Evolutionary conservation across 169 alveolate species (phyloP).

Genomic region (Cryptosporidium ubiquitum): DNA sequence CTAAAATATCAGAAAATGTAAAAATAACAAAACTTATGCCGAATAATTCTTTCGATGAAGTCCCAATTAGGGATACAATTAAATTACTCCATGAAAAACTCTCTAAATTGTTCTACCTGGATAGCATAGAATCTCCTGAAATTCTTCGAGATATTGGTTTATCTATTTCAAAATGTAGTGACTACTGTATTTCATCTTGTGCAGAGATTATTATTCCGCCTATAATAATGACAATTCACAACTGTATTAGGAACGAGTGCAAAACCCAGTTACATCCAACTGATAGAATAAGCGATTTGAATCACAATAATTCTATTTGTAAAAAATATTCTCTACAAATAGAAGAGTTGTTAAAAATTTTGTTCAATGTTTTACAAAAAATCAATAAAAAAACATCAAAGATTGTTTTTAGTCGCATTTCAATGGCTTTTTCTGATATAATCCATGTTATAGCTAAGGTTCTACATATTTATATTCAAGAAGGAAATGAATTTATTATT

Average conservation of each 20-base stretch:
- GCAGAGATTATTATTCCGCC: conserved; percentile 52
- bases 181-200: conserved; percentile 21
- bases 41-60: conserved; percentile 15
- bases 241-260: not conserved
- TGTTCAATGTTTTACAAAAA: conserved; percentile 13
- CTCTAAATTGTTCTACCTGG: conserved; percentile 1
- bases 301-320: not conserved
- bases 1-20: not conserved
- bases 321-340: not conserved
- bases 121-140: not conserved
- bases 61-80: conserved; percentile 31
- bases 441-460: not conserved
- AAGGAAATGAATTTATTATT: conserved; percentile 12
- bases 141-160: not conserved
- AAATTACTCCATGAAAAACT: conserved; percentile 32
- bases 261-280: not conserved
- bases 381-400: not conserved
- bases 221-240: conserved; percentile 38
- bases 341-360: conserved; percentile 17
- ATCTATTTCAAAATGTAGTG: conserved; percentile 35
- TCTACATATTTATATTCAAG: not conserved
- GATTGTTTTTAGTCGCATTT: conserved; percentile 22
- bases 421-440: conserved; percentile 47
- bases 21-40: not conserved
- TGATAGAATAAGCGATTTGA: not conserved